These are phyloP conservation scores for Scheffersomyces ergatensis DNA, from an alignment of 805 yeast species.

Conservation along the genomic window DNA sequence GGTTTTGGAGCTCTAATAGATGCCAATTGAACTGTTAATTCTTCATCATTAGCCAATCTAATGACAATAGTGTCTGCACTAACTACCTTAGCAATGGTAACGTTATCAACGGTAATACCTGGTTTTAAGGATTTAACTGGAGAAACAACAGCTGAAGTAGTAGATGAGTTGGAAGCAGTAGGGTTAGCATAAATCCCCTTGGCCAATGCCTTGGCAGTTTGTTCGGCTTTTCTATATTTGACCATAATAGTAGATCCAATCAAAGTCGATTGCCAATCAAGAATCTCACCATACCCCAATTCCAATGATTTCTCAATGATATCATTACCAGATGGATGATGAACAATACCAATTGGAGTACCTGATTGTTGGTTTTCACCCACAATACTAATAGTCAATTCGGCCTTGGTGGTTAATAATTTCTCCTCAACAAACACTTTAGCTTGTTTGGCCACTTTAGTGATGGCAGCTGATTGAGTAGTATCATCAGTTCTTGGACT, in stretches of 20 bases:
- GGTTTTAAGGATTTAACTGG: constrained; percentile 25
- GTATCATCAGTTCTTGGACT: constrained; percentile 64
- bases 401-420: constrained; percentile 58
- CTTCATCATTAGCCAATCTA: constrained; percentile 48
- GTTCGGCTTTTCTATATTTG: constrained; percentile 61
- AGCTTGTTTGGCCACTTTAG: constrained; percentile 67
- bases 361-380: constrained; percentile 61
- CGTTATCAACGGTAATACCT: constrained; percentile 50
- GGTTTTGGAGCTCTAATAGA: constrained; percentile 75
- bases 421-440: constrained; percentile 61
- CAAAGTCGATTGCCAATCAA: constrained; percentile 74
- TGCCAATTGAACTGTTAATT: constrained; percentile 68
- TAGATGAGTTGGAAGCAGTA: constrained; percentile 16
- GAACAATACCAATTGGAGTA: constrained; percentile 53
- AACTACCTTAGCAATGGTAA: constrained; percentile 57
- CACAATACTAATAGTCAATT: constrained; percentile 48
- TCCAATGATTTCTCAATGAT: constrained; percentile 66
- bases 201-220: constrained; percentile 55
- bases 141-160: constrained; percentile 10
- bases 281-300: constrained; percentile 69
- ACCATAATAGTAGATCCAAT: constrained; percentile 68
- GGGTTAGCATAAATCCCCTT: constrained; percentile 55
- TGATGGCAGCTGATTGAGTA: constrained; percentile 37
- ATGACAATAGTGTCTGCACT: constrained; percentile 67
- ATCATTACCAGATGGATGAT: constrained; percentile 73